These are phyloP conservation scores for Skeletonema grethae DNA, from an alignment of 108 stramenopile species.

Conservation along the genomic window DNA sequence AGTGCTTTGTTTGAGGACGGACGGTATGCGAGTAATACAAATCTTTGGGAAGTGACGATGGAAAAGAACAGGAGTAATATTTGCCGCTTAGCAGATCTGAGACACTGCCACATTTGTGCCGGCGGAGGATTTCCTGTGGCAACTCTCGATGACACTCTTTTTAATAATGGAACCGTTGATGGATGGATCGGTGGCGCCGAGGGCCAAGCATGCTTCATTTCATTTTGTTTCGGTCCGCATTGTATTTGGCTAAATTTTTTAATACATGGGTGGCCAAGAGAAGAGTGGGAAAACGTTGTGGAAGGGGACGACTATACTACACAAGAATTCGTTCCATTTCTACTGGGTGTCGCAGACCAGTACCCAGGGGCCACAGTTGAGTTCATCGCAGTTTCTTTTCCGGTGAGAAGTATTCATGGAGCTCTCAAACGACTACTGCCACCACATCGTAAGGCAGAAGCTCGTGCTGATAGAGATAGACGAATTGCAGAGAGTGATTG, in stretches of 20 bases:
- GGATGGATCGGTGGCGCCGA: neutral
- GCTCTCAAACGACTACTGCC: slow-evolving; percentile 5
- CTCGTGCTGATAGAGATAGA: neutral
- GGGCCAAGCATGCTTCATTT: neutral
- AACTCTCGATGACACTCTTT: neutral
- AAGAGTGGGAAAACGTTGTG: neutral
- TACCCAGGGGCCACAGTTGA: slow-evolving; percentile 9
- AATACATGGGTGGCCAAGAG: slow-evolving; percentile 2
- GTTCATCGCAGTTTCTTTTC: neutral
- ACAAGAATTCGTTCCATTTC: neutral
- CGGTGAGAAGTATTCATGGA: neutral
- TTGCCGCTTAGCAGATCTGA: neutral
- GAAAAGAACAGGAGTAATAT: neutral
- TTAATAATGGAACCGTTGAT: neutral
- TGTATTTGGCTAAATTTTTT: neutral
- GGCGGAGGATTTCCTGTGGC: slow-evolving; percentile 6
- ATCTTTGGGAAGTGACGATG: neutral
- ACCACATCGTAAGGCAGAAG: neutral
- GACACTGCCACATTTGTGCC: slow-evolving; percentile 2
- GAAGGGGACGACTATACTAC: neutral
- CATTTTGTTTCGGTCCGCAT: neutral
- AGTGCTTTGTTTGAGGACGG: slow-evolving; percentile 3
- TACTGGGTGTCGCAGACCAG: neutral
- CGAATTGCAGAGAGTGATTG: neutral
- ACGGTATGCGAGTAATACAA: neutral